These are phyloP conservation scores for Ustilago bromivora DNA, from an alignment of 1,284 basidiomycete species.

Conservation along the genomic window DNA sequence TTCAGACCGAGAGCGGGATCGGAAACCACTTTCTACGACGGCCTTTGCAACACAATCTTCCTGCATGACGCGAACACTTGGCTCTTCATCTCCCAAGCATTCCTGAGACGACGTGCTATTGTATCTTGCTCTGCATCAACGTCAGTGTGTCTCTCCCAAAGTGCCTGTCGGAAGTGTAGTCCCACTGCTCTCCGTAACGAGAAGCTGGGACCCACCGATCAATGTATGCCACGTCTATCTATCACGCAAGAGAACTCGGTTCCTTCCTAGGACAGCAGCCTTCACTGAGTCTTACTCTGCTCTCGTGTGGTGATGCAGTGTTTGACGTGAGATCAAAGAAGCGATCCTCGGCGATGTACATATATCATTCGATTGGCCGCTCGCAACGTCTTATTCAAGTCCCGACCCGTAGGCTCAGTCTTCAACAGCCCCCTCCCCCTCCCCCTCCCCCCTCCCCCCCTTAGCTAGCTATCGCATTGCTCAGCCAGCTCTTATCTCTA, in stretches of 20 bases:
- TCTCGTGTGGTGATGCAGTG: background rate
- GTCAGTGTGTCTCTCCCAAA: background rate
- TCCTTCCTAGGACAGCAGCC: background rate
- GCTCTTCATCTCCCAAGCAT: background rate
- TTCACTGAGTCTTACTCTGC: too few species aligned
- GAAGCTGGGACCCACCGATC: background rate
- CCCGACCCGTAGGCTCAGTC: constrained; percentile 37
- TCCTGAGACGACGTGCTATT: background rate
- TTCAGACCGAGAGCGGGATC: background rate
- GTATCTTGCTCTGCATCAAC: background rate
- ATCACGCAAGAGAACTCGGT: background rate
- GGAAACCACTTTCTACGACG: background rate
- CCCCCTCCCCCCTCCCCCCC: background rate
- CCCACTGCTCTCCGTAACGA: background rate
- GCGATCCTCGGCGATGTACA: background rate
- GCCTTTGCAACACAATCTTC: background rate
- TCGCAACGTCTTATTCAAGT: background rate
- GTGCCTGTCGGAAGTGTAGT: background rate
- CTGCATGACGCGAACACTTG: background rate
- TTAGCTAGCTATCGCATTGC: constrained; percentile 2
- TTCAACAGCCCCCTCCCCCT: background rate
- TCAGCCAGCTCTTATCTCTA: background rate
- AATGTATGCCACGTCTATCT: background rate
- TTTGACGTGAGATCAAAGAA: background rate
- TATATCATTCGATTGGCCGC: constrained; percentile 4